phyloP scores from a whole-genome alignment of 2,329 filamentous ascomycete genomes.

The Alternaria infectoria region DNA sequence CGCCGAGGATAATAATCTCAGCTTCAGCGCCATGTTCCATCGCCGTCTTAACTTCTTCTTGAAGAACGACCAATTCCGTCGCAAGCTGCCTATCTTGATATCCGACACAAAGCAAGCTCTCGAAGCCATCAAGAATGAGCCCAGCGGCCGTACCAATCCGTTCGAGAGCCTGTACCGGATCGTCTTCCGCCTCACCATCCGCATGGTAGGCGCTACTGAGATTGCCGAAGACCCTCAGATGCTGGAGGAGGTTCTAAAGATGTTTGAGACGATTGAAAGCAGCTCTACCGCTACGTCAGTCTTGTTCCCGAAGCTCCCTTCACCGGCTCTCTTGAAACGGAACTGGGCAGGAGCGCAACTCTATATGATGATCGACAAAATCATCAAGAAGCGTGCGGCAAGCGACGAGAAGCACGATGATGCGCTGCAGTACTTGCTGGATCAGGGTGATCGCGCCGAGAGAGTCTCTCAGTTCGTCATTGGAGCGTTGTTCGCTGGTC shows the following conservation, averaged over 20 bases:
- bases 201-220: slow-evolving; percentile 61
- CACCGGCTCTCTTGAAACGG: slow-evolving; percentile 52
- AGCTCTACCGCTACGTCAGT: slow-evolving; percentile 54
- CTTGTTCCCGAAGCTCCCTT: slow-evolving; percentile 62
- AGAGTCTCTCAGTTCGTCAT: slow-evolving; percentile 59
- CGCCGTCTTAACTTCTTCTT: slow-evolving; percentile 28
- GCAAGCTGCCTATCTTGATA: slow-evolving; percentile 52
- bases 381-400: slow-evolving; percentile 56
- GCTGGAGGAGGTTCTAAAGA: slow-evolving; percentile 51
- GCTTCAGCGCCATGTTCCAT: slow-evolving; percentile 27
- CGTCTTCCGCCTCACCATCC: slow-evolving; percentile 64
- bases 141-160: slow-evolving; percentile 55
- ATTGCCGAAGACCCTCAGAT: slow-evolving; percentile 57
- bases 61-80: slow-evolving; percentile 36
- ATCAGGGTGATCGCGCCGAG: slow-evolving; percentile 55
- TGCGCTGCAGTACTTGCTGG: slow-evolving; percentile 61
- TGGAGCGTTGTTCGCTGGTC: slow-evolving; percentile 62
- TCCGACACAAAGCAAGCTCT: slow-evolving; percentile 49
- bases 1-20: slow-evolving; percentile 15
- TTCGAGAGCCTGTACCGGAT: slow-evolving; percentile 61
- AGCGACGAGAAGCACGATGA: slow-evolving; percentile 56
- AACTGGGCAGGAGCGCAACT: slow-evolving; percentile 55
- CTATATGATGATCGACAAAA: slow-evolving; percentile 56
- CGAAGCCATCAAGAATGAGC: slow-evolving; percentile 45
- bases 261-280: slow-evolving; percentile 58